phyloP scores from a whole-genome alignment of 2,329 filamentous ascomycete species.

The Trichoderma polysporum region DNA sequence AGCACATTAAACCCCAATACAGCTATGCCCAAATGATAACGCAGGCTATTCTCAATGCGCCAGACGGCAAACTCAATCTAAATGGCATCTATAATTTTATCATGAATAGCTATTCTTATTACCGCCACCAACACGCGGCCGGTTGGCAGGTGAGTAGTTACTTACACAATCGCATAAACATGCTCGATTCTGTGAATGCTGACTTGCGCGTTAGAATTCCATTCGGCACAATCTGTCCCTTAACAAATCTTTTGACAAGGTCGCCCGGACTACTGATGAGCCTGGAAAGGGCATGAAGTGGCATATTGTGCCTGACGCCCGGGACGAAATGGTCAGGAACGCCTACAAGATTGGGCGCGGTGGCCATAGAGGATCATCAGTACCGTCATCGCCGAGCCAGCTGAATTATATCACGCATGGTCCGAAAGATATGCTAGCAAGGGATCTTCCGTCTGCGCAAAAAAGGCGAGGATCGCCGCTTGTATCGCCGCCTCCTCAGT shows the following conservation, averaged over 20 bases:
- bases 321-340: conserved; percentile 84
- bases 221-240: conserved; percentile 95
- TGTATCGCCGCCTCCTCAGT: conserved; percentile 55
- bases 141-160: conserved; percentile 79
- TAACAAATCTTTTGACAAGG: conserved; percentile 92
- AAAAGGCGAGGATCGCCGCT: conserved; percentile 58
- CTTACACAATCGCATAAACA: background rate
- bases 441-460: conserved; percentile 51
- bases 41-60: conserved; percentile 85
- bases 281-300: conserved; percentile 99
- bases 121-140: conserved; percentile 70
- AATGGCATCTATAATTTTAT: conserved; percentile 95
- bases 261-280: conserved; percentile 87
- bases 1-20: conserved; percentile 90
- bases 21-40: conserved; percentile 98
- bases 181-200: background rate
- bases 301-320: conserved; percentile 82
- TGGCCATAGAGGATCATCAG: conserved; percentile 66
- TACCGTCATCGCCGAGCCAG: conserved; percentile 65
- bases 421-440: conserved; percentile 53
- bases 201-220: conserved; percentile 63
- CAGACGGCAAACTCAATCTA: conserved; percentile 85
- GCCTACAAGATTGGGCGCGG: conserved; percentile 61
- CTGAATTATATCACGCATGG: conserved; percentile 61
- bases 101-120: conserved; percentile 88